phyloP scores from a whole-genome alignment of 345 rosid species.

The Clarkia xantiana region DNA sequence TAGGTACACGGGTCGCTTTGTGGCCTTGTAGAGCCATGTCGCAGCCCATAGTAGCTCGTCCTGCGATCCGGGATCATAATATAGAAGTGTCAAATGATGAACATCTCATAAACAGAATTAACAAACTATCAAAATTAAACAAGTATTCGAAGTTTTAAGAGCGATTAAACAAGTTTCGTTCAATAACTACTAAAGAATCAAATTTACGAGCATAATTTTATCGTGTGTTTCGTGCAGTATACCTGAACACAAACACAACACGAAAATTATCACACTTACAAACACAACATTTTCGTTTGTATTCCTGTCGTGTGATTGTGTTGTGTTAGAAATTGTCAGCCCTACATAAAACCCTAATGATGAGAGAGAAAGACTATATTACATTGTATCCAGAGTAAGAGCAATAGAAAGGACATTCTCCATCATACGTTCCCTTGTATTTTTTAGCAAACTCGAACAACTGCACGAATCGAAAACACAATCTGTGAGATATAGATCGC shows the following conservation, averaged over 20 bases:
- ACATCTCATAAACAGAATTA: no score
- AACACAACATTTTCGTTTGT: background rate
- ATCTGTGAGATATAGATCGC: no score
- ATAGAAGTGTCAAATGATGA: no score
- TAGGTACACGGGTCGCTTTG: conserved; percentile 22
- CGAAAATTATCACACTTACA: no score
- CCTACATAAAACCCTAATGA: no score
- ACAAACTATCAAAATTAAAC: no score
- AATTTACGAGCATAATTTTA: background rate
- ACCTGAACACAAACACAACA: no score
- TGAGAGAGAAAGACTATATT: conserved; percentile 2
- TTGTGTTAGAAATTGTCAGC: no score
- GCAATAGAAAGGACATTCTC: conserved; percentile 97
- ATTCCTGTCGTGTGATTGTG: background rate
- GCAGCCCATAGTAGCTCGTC: conserved; percentile 97
- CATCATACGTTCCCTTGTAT: conserved; percentile 67
- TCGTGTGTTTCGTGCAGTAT: no score
- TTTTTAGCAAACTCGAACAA: conserved; percentile 51
- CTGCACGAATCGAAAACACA: conserved; percentile 23
- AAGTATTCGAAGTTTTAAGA: no score
- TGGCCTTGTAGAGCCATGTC: conserved; percentile 71
- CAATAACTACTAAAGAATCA: background rate
- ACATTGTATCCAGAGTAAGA: conserved; percentile 84
- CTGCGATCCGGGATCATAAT: conserved; percentile 19
- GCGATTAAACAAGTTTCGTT: background rate